These are phyloP conservation scores for Salix caprea DNA, from an alignment of 345 rosid species.

Conservation along the genomic window DNA sequence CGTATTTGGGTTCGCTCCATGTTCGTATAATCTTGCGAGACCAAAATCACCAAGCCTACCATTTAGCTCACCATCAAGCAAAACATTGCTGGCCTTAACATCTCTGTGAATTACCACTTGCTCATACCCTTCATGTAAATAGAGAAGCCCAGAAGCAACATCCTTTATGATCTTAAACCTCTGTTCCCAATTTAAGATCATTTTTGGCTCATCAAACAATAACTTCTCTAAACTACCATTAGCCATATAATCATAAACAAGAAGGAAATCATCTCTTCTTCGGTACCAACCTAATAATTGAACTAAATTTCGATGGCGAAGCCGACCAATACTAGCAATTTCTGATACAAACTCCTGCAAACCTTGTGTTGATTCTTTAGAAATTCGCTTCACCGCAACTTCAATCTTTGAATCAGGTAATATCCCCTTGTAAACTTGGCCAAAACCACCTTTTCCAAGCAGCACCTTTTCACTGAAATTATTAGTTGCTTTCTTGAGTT, in stretches of 20 bases:
- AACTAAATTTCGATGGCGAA: constrained; percentile 25
- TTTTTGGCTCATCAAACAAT: constrained; percentile 18
- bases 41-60: constrained; percentile 24
- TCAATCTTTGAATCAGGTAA: constrained; percentile 11
- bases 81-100: constrained; percentile 20
- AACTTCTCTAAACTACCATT: constrained; percentile 21
- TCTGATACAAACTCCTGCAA: constrained; percentile 20
- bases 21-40: constrained; percentile 21
- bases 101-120: constrained; percentile 27
- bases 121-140: constrained; percentile 24
- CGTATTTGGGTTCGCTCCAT: constrained; percentile 21
- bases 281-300: constrained; percentile 25
- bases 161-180: constrained; percentile 24
- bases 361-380: constrained; percentile 25
- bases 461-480: constrained; percentile 13
- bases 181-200: constrained; percentile 20
- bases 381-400: constrained; percentile 24
- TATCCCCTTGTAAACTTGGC: constrained; percentile 21
- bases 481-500: constrained; percentile 23
- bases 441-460: constrained; percentile 24
- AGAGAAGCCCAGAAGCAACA: constrained; percentile 23
- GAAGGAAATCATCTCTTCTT: constrained; percentile 13
- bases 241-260: constrained; percentile 25
- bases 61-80: constrained; percentile 14
- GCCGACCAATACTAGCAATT: constrained; percentile 21